phyloP scores from a whole-genome alignment of 139 green algal genomes.

The Coccomyxa sp. region DNA sequence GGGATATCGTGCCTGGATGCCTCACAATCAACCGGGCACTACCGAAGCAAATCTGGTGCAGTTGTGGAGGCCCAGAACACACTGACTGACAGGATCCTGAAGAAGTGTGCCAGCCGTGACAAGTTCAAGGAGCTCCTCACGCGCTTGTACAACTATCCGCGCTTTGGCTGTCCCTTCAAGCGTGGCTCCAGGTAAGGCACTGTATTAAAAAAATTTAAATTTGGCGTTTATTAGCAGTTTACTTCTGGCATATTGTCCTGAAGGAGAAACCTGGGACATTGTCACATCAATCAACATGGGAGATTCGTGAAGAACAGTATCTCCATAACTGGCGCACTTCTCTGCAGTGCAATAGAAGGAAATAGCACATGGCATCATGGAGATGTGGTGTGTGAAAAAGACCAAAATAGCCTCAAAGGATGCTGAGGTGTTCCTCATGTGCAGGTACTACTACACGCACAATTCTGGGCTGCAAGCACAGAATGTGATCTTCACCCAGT shows the following conservation, averaged over 20 bases:
- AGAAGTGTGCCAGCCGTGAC: slow-evolving; percentile 53
- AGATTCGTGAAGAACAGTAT: background rate
- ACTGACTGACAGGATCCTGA: slow-evolving; percentile 67
- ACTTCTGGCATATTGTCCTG: no score
- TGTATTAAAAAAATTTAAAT: background rate
- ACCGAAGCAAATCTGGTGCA: slow-evolving; percentile 10
- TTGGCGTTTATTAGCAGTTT: no score
- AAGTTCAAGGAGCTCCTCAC: slow-evolving; percentile 57
- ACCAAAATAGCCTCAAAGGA: no score
- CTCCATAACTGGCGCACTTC: background rate
- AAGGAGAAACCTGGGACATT: no score
- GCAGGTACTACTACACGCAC: slow-evolving; percentile 75
- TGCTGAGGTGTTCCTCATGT: background rate
- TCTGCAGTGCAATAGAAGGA: background rate
- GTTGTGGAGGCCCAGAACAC: slow-evolving; percentile 81
- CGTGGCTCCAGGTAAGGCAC: background rate
- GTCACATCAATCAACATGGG: no score
- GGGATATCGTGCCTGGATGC: background rate
- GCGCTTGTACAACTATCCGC: slow-evolving; percentile 71
- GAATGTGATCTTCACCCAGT: slow-evolving; percentile 71
- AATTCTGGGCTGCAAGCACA: slow-evolving; percentile 88
- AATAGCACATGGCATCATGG: background rate
- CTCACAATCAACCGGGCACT: background rate
- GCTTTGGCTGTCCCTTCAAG: slow-evolving; percentile 4
- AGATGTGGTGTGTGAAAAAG: background rate